Base-by-base conservation (phyloP, 257 asterid species). In the Fraxinus cuspidata region DNA sequence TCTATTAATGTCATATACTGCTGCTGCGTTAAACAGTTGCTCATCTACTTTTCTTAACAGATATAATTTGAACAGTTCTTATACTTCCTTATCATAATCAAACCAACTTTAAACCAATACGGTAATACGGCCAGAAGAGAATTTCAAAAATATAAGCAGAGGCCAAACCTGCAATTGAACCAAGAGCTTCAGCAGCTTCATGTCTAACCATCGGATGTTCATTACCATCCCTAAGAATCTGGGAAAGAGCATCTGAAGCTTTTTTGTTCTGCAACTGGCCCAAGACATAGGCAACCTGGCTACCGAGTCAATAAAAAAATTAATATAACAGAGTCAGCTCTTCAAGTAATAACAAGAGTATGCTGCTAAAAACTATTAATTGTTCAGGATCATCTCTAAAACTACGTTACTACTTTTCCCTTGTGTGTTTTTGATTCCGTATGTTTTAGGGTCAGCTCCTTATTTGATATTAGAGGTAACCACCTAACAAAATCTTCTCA, bases 171-270 rank as follows among this genome's bases (percentile, higher is more conserved):
- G 98, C 97, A 77, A 94, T 90, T 38, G 98, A 94, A 74, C 98
- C 98, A 85, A 94, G 98, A 64, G 98, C 98, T 87, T 94, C 98
- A 37, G 98, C 99, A 76, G 98, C 99, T 88, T 95, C 99, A 81
- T 95, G 98, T 83, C 99, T 84, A 78, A 95, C 99, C 99, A 95
- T 95, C 29, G 99, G 98, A 84, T 95, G 98, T 77, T 95, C 98
- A 67, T 81, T 76, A 68, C 78, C 83, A 80, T 91, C 94, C 81
- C 79, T 87, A 64, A 95, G 96, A 73, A 90, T 88, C 82, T 73
- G 76, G 71, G 89, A 90, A 37, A 93, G 89, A 63, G 97, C 99
- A 80, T 91, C 96, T 18, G 96, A 88, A 74, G 99, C 94, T 77
- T 84, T 90, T 84, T 89, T 95, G 87, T 87, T 90, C 87, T 91